Conservation (phyloP, 1,139 yeast genomes). For the Suhomyces terraborum region DNA sequence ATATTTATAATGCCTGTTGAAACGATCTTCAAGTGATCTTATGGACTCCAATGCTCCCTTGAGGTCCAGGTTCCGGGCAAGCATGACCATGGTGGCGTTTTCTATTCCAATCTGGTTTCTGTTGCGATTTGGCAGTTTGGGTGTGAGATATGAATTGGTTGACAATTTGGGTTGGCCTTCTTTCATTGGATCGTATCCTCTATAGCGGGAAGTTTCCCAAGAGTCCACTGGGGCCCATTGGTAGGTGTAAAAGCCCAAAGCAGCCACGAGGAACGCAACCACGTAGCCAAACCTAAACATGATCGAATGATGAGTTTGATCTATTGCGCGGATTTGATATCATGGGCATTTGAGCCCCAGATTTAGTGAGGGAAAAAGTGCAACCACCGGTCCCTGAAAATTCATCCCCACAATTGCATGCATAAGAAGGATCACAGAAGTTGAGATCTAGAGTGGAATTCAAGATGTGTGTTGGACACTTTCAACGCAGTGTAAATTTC, state of each 20-base stretch:
- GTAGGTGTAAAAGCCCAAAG: neutral
- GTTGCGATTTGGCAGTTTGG: conserved; percentile 30
- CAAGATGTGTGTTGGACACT: too few relatives aligned
- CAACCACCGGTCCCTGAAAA: too few relatives aligned
- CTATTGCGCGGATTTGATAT: neutral
- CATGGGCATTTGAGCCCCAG: neutral
- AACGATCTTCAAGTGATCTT: conserved; percentile 49
- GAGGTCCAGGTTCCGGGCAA: conserved; percentile 46
- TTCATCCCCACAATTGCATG: too few relatives aligned
- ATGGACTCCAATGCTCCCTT: conserved; percentile 46
- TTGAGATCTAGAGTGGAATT: too few relatives aligned
- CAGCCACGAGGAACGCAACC: neutral
- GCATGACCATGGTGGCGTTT: conserved; percentile 54
- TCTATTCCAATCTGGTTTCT: conserved; percentile 44
- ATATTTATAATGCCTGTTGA: conserved; percentile 46
- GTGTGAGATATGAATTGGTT: conserved; percentile 44
- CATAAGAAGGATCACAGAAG: too few relatives aligned
- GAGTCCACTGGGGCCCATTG: neutral
- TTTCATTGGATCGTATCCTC: conserved; percentile 12
- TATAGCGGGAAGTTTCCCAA: too few relatives aligned
- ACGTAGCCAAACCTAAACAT: neutral
- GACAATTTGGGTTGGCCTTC: conserved; percentile 37
- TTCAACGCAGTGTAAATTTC: too few relatives aligned
- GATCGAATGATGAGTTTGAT: neutral
- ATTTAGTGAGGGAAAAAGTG: too few relatives aligned